Percentiles rank a stretch among this genome's conserved stretches.
Evolutionary conservation across 352 stramenopile species (phyloP).

Genomic region (Globisporangium solare): DNA sequence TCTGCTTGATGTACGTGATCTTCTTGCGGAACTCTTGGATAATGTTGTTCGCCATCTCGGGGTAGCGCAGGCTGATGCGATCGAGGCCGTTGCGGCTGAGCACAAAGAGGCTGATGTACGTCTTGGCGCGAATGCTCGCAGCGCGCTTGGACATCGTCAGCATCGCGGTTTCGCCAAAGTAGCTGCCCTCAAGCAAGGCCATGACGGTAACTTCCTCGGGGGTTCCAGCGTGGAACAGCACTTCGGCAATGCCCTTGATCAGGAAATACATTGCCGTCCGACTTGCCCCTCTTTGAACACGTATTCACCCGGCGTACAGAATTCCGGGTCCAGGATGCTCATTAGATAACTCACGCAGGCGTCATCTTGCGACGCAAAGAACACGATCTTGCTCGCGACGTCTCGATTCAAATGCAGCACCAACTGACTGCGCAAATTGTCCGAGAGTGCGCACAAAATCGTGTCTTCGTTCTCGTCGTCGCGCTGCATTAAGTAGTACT

Average conservation of each 20-base stretch:
- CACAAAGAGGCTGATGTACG: constrained; percentile 72
- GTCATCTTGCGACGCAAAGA: constrained; percentile 77
- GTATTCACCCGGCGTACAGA: constrained; percentile 73
- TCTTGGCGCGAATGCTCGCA: constrained; percentile 76
- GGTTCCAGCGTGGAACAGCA: constrained; percentile 60
- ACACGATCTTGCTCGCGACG: constrained; percentile 76
- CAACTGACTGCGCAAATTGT: constrained; percentile 69
- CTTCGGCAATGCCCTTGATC: constrained; percentile 65
- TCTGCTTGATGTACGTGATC: constrained; percentile 74
- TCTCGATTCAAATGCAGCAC: constrained; percentile 78
- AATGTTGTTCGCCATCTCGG: constrained; percentile 76
- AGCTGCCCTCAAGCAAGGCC: constrained; percentile 62
- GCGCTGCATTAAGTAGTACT: constrained; percentile 72
- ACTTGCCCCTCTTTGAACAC: constrained; percentile 83
- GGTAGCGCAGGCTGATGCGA: constrained; percentile 69
- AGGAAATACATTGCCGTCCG: constrained; percentile 84
- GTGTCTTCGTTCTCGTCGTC: constrained; percentile 70
- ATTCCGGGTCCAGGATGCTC: constrained; percentile 73
- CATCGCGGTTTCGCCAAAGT: constrained; percentile 84
- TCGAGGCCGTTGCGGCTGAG: constrained; percentile 70
- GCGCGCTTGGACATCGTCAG: constrained; percentile 73
- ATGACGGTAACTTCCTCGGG: constrained; percentile 50
- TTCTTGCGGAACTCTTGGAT: constrained; percentile 76
- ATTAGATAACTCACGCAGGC: constrained; percentile 81
- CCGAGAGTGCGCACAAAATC: constrained; percentile 64